A percentile compares a stretch with the other conserved stretches of the same genome.
Conservation (phyloP, 2,329 filamentous ascomycete species). For the Colletotrichum tanaceti region DNA sequence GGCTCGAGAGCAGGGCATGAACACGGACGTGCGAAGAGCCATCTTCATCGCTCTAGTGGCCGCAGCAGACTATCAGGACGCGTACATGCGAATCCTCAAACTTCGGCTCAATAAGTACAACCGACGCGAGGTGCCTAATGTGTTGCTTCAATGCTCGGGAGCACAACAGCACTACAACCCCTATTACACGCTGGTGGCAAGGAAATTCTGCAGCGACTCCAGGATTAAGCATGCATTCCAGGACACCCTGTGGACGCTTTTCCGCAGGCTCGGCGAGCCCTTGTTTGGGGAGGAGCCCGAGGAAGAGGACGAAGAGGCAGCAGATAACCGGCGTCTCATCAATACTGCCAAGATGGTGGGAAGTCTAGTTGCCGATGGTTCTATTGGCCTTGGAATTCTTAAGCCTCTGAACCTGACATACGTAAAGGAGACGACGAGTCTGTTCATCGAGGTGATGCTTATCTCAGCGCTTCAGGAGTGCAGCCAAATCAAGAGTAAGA, state of each 20-base stretch:
- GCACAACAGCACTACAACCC: conserved; percentile 89
- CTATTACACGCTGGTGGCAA: conserved; percentile 90
- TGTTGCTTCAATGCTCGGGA: conserved; percentile 87
- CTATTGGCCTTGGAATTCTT: conserved; percentile 61
- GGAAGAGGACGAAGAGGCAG: conserved; percentile 61
- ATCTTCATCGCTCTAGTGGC: conserved; percentile 94
- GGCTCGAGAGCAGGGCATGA: conserved; percentile 86
- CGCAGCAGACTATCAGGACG: conserved; percentile 85
- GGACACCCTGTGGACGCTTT: conserved; percentile 86
- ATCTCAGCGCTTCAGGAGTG: conserved; percentile 79
- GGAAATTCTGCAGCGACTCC: conserved; percentile 79
- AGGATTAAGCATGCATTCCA: conserved; percentile 87
- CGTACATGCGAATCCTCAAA: conserved; percentile 81
- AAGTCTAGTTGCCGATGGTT: conserved; percentile 59
- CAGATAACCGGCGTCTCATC: conserved; percentile 63
- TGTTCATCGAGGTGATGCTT: conserved; percentile 84
- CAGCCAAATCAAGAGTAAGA: conserved; percentile 51
- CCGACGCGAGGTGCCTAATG: conserved; percentile 85
- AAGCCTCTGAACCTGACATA: conserved; percentile 83
- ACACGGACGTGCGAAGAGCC: conserved; percentile 85
- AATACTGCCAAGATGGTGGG: conserved; percentile 68
- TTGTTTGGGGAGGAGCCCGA: conserved; percentile 74
- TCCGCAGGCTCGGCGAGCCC: conserved; percentile 85
- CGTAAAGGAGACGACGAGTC: conserved; percentile 78
- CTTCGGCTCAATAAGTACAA: conserved; percentile 88